Evolutionary conservation across 2,329 filamentous ascomycete genomes (phyloP).

Genomic region (Talaromyces sp.): DNA sequence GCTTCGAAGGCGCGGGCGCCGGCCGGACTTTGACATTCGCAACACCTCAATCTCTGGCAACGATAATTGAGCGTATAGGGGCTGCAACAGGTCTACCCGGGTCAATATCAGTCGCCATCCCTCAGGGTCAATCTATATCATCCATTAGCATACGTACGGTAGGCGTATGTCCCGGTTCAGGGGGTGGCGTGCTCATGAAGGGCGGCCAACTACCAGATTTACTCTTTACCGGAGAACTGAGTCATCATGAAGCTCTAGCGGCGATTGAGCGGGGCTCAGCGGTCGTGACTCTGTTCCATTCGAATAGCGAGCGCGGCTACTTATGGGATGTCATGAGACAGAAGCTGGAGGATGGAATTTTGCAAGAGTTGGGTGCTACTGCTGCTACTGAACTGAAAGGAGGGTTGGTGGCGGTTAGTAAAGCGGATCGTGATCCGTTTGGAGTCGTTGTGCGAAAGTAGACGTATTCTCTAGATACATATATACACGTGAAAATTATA

Average conservation of each 20-base stretch:
- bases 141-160: slow-evolving; percentile 63
- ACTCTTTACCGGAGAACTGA: slow-evolving; percentile 87
- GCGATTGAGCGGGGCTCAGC: slow-evolving; percentile 79
- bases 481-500: background rate
- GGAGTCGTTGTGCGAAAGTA: slow-evolving; percentile 57
- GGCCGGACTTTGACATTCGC: slow-evolving; percentile 59
- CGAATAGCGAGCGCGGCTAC: slow-evolving; percentile 86
- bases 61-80: slow-evolving; percentile 61
- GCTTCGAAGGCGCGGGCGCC: slow-evolving; percentile 55
- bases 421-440: slow-evolving; percentile 83
- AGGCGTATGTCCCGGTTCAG: slow-evolving; percentile 86
- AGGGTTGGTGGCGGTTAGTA: slow-evolving; percentile 65
- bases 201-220: slow-evolving; percentile 63
- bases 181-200: slow-evolving; percentile 68
- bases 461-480: background rate
- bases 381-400: slow-evolving; percentile 30
- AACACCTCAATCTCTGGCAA: slow-evolving; percentile 50
- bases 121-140: slow-evolving; percentile 55
- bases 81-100: slow-evolving; percentile 64
- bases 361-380: slow-evolving; percentile 50
- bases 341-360: slow-evolving; percentile 60
- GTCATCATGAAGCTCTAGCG: slow-evolving; percentile 84
- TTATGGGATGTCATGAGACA: slow-evolving; percentile 67
- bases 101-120: slow-evolving; percentile 62
- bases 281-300: slow-evolving; percentile 85